Evolutionary conservation across 1,139 yeast genomes (phyloP), one percentile per base, ranked within the genome.

Genomic region (Yamadazyma jaroonii): DNA sequence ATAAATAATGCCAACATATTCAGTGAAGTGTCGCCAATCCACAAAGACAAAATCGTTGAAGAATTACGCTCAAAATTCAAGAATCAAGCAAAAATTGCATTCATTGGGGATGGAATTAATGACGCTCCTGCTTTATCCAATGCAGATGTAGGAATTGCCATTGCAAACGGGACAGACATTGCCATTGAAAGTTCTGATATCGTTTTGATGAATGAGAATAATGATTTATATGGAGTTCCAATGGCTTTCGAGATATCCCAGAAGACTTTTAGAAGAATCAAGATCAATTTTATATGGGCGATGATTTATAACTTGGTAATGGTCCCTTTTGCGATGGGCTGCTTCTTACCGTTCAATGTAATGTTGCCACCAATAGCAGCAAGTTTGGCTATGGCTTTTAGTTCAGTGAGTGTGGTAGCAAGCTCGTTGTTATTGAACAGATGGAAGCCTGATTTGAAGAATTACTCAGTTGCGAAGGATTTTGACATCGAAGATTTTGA

Each of bases 261-360:
- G 26, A 69, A 71, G 22, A 86, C 97, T 0, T 84, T 89, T 59
- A 56, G 60, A 25, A 76, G 94, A 41, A 86, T 94, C 53, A 88
- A 86, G 56, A 49, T 81, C 54, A 94, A 94, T 54, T 80, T 92
- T 42, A 54, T 87, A 32, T 84, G 96, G 83, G 96, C 98, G 1
- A 73, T 84, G 9, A 62, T 89, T 29, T 94, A 94, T 62, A 94
- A 94, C 52, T 42, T 86, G 31, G 61, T 86, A 28, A 89, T 92
- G 96, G 74, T 94, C 30, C 99, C 98, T 2, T 77, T 92, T 54
- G 97, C 98, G 1, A 90, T 92, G 97, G 97, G 97, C 2, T 67
- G 84, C 12, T 73, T 77, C 43, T 69, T 90, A 33, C 96, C 96
- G 2, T 81, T 85, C 57, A 87, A 88, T 21, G 60, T 88, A 29